These are phyloP conservation scores for Phytophthora chlamydospora DNA, from an alignment of 352 stramenopile genomes.

Conservation along the genomic window DNA sequence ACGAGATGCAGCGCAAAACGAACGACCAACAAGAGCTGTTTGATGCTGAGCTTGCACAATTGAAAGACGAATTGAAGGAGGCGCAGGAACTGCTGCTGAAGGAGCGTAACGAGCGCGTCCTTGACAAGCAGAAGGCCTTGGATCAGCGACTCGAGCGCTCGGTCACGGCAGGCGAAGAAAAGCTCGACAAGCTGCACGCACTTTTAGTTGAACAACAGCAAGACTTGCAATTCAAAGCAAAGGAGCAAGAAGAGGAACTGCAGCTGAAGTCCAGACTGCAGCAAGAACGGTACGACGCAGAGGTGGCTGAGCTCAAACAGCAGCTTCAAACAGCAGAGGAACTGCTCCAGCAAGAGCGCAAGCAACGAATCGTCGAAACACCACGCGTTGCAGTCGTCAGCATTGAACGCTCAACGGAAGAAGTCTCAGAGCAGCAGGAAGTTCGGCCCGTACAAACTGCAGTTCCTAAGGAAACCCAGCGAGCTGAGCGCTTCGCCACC, in stretches of 20 bases:
- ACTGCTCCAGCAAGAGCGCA: slow-evolving; percentile 53
- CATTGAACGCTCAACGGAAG: slow-evolving; percentile 12
- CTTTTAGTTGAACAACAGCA: slow-evolving; percentile 26
- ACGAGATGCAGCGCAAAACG: slow-evolving; percentile 48
- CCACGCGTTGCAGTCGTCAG: slow-evolving; percentile 36
- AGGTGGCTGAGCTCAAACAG: slow-evolving; percentile 42
- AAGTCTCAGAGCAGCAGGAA: background rate
- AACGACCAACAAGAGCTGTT: slow-evolving; percentile 36
- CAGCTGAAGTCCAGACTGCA: slow-evolving; percentile 31
- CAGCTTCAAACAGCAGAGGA: slow-evolving; percentile 56
- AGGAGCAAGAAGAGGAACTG: slow-evolving; percentile 63
- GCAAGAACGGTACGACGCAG: slow-evolving; percentile 30
- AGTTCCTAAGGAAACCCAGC: slow-evolving; percentile 14
- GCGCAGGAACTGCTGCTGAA: slow-evolving; percentile 60
- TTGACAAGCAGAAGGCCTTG: slow-evolving; percentile 66
- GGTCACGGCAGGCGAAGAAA: slow-evolving; percentile 18
- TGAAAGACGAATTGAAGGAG: slow-evolving; percentile 51
- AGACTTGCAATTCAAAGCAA: slow-evolving; percentile 53
- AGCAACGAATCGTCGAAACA: slow-evolving; percentile 52
- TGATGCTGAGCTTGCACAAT: slow-evolving; percentile 39
- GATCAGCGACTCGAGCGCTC: slow-evolving; percentile 49
- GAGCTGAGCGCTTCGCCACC: slow-evolving; percentile 26
- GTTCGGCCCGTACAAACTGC: background rate
- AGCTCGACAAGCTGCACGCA: slow-evolving; percentile 23
- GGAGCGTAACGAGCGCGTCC: slow-evolving; percentile 57